Evolutionary conservation across 139 green algal genomes (phyloP), one percentile per base, ranked within the genome.

Genomic region (Desmodesmus armatus): DNA sequence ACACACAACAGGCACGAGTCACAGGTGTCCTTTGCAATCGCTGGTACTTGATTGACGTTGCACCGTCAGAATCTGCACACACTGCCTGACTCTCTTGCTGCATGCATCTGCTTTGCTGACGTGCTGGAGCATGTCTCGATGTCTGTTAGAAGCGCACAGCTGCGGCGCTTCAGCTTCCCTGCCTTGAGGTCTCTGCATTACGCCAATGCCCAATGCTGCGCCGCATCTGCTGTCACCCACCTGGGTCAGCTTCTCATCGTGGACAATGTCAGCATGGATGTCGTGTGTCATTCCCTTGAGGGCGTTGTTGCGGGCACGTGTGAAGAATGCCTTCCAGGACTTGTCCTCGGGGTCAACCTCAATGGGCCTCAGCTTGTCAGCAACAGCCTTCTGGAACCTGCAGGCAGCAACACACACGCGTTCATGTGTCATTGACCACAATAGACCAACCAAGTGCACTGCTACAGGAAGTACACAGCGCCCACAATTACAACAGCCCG

Each of bases 141-240:
- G n/a, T n/a, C n/a, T n/a, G n/a, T n/a, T n/a, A n/a, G n/a, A n/a
- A n/a, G n/a, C n/a, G n/a, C n/a, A n/a, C n/a, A n/a, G n/a, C n/a
- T n/a, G n/a, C n/a, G n/a, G n/a, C n/a, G n/a, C n/a, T n/a, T n/a
- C n/a, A n/a, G n/a, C n/a, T n/a, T n/a, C n/a, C n/a, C n/a, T n/a
- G n/a, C 15, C 55, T 76, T 67, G 91, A 86, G 17, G 95, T 85
- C 15, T 69, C 81, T 41, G 80, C n/a, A n/a, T n/a, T n/a, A n/a
- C n/a, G n/a, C n/a, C n/a, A n/a, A n/a, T n/a, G n/a, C n/a, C n/a
- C n/a, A n/a, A n/a, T n/a, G n/a, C n/a, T n/a, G n/a, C n/a, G n/a
- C n/a, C n/a, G n/a, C n/a, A n/a, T n/a, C n/a, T n/a, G n/a, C n/a
- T n/a, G n/a, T n/a, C n/a, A n/a, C n/a, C n/a, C n/a, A n/a, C n/a